Percentiles rank a stretch among this genome's conserved stretches.
Evolutionary conservation across 129 eudicot genomes (phyloP).

Genomic region (Lactuca sativa): DNA sequence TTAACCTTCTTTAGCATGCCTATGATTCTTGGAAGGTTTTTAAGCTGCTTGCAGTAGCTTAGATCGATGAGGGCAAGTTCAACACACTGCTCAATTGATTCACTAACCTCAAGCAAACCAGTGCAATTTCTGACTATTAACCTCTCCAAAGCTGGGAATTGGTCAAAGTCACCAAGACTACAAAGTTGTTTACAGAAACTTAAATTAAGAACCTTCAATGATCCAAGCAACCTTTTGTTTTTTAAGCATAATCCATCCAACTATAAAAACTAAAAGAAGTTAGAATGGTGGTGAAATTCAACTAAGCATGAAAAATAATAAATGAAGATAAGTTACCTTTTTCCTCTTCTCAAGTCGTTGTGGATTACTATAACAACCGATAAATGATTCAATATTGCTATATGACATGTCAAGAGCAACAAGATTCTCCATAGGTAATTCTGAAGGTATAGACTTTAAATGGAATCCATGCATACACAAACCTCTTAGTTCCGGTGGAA

Average conservation of each 20-base stretch:
- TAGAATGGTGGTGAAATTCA: not conserved
- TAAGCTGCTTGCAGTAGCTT: too few species aligned
- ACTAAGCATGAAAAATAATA: not conserved
- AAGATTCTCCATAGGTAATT: constrained; percentile 10
- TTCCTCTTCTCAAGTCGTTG: not conserved
- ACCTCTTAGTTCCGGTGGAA: constrained; percentile 22
- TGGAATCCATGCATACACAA: constrained; percentile 23
- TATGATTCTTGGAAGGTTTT: too few species aligned
- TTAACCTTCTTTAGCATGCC: too few species aligned
- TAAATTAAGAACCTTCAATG: not conserved
- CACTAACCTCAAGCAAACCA: too few species aligned
- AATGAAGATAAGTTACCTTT: constrained; percentile 7
- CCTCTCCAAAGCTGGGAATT: too few species aligned
- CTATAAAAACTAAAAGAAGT: not conserved
- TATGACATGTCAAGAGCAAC: not conserved
- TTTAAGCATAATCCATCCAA: not conserved
- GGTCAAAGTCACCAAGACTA: too few species aligned
- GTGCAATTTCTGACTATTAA: too few species aligned
- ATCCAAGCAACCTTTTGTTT: constrained; percentile 4
- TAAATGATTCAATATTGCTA: too few species aligned
- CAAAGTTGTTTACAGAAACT: too few species aligned
- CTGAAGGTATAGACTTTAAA: constrained; percentile 4
- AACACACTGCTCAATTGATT: too few species aligned
- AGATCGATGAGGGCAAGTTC: too few species aligned
- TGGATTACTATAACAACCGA: too few species aligned